Evolutionary conservation across 2,329 filamentous ascomycete genomes (phyloP), one percentile per base, ranked within the genome.

Genomic region (Macrophomina tecta): DNA sequence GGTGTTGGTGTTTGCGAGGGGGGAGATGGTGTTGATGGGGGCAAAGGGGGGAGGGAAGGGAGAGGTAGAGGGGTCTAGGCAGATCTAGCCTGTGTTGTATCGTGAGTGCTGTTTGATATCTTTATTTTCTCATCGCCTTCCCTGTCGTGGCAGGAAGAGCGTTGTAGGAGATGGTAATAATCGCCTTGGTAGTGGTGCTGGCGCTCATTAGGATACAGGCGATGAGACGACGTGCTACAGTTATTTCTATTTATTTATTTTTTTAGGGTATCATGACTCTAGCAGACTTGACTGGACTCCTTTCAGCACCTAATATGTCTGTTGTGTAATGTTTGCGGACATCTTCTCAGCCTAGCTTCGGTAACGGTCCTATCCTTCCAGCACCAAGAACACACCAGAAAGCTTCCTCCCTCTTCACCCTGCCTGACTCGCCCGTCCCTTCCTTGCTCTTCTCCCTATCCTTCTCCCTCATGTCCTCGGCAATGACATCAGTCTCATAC

Each of bases 311-410:
- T 36, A 36, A 6, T 6, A 36, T 7, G 11, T 18, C 32, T 55
- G 8, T 32, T 38, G 18, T 16, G 4, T 16, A 55, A 36, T 55
- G 32, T 55, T 16, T 18, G 32, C 28, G n/a, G 8, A 12, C 18
- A n/a, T 38, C 18, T 42, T n/a, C 30, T 67, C 56, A 67, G 28
- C 65, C 65, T 56, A 67, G 23, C 58, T 63, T 67, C 18, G 65
- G 65, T 56, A 67, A 34, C 40, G 60, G 32, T 9, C 60, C 86
- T 73, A 98, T 95, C 73, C 89, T 89, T 9, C 95, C 95, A 67
- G 96, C 87, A 3, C 94, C 94, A 42, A 98, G 83, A 23, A 97
- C 93, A 81, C 92, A 93, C 95, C 95, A 99, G 80, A 97, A 98
- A 65, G 93, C 93, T 79, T 98, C 81, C 76, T 98, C 95, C 74